Evolutionary conservation across 352 stramenopile genomes (phyloP), one percentile per base, ranked within the genome.

Genomic region (Phytopythium litorale): DNA sequence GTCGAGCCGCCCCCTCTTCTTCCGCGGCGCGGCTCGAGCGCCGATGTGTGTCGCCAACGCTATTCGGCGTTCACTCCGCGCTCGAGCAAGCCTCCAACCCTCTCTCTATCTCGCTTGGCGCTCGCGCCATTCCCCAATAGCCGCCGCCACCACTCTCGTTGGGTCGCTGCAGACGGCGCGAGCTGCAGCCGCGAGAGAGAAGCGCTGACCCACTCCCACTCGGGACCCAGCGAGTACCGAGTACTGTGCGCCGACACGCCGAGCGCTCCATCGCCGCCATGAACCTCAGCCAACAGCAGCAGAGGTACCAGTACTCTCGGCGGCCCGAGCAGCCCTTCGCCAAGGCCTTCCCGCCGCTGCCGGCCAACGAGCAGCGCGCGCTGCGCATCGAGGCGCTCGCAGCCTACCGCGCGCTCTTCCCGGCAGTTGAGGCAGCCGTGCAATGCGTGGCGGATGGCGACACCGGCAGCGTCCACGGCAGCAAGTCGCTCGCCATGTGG

Each of bases 401-500:
- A 3, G 54, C 68, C 30, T 82, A 71, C 62, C 52, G 69, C 43
- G 59, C 73, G 52, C 67, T 85, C 43, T 85, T 85, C 49, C 62
- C 68, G 33, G 68, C 65, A 0, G 57, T 79, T 19, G 63, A 79
- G 21, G 58, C 71, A 3, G 73, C 71, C 8, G 72, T 84, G 43
- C 67, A 65, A 21, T 66, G 74, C 50, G 57, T 64, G 19, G 63
- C 64, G 46, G 69, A 79, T 32, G 66, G 69, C n/a, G 63, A 76
- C 55, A 63, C 71, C 15, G 75, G 59, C 37, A 69, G 68, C 51
- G 28, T 63, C 42, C 78, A 79, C 46, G 66, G 67, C 45, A 32
- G 60, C 56, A 84, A 81, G 60, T 77, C 76, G n/a, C 65, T 84
- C 54, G 73, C 77, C 71, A 78, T 88, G 71, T 87, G 76, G 71